These are phyloP conservation scores for Penicillium cosmopolitanum DNA, from an alignment of 495 filamentous ascomycete genomes.

Conservation along the genomic window DNA sequence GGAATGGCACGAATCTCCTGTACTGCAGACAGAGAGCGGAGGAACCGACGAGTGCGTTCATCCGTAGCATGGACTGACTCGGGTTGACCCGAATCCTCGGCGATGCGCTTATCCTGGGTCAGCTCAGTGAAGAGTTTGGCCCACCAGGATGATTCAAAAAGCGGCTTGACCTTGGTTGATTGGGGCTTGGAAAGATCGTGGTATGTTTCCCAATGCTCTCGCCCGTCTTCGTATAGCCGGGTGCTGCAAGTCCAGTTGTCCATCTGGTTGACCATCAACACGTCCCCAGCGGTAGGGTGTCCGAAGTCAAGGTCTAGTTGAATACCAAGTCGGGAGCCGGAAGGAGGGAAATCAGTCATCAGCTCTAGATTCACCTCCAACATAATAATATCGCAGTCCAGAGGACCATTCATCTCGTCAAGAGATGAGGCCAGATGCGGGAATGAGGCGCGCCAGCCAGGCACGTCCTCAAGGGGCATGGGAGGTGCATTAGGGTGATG, in stretches of 20 bases:
- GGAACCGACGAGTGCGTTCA: slow-evolving; percentile 41
- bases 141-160: slow-evolving; percentile 57
- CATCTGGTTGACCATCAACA: slow-evolving; percentile 44
- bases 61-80: slow-evolving; percentile 39
- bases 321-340: slow-evolving; percentile 46
- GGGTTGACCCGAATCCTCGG: slow-evolving; percentile 41
- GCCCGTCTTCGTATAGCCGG: slow-evolving; percentile 47
- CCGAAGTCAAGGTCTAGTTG: slow-evolving; percentile 49
- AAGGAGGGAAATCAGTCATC: slow-evolving; percentile 49
- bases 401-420: slow-evolving; percentile 36
- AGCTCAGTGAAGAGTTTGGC: slow-evolving; percentile 46
- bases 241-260: slow-evolving; percentile 54
- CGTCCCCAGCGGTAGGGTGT: slow-evolving; percentile 40
- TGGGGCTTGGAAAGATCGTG: slow-evolving; percentile 41
- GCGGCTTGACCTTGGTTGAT: slow-evolving; percentile 48
- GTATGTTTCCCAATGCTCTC: slow-evolving; percentile 37
- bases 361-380: slow-evolving; percentile 53
- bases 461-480: slow-evolving; percentile 46
- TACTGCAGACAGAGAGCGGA: slow-evolving; percentile 51
- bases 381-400: slow-evolving; percentile 52
- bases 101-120: slow-evolving; percentile 43
- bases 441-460: slow-evolving; percentile 50
- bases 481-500: slow-evolving; percentile 42
- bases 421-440: slow-evolving; percentile 46
- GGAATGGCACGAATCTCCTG: slow-evolving; percentile 52